phyloP scores from a whole-genome alignment of 2,329 filamentous ascomycete species.

The Colletotrichum sp. region DNA sequence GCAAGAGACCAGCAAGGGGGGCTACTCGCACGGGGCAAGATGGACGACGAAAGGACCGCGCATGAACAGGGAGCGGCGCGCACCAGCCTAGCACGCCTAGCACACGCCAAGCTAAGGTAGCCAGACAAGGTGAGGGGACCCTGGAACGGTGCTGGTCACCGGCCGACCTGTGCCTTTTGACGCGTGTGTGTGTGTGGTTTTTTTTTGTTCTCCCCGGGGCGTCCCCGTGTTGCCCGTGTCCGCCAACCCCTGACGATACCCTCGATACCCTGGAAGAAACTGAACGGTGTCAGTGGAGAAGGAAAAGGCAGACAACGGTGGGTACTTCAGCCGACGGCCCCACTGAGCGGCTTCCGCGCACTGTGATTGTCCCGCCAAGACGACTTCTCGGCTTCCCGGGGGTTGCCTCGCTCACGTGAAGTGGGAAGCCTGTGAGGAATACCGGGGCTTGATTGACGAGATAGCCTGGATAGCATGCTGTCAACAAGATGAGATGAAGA shows the following conservation, averaged over 20 bases:
- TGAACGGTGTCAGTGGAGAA: background rate
- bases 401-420: constrained; percentile 11
- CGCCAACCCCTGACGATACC: background rate
- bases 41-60: background rate
- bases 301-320: background rate
- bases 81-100: background rate
- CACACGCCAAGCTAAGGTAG: background rate
- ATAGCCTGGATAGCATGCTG: background rate
- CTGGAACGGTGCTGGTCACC: background rate
- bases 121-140: background rate
- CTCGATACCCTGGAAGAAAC: background rate
- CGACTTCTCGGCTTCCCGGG: constrained; percentile 1
- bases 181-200: background rate
- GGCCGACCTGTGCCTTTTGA: background rate
- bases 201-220: constrained; percentile 1
- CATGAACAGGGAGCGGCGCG: background rate
- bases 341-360: constrained; percentile 18
- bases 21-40: background rate
- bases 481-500: background rate
- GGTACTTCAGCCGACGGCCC: background rate
- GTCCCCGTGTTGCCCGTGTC: background rate
- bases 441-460: background rate
- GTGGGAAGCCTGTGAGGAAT: constrained; percentile 16
- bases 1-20: background rate
- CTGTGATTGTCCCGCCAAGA: constrained; percentile 19